Conservation (phyloP, 371 early-diverging fungal genomes). For the Mucor ambiguus region DNA sequence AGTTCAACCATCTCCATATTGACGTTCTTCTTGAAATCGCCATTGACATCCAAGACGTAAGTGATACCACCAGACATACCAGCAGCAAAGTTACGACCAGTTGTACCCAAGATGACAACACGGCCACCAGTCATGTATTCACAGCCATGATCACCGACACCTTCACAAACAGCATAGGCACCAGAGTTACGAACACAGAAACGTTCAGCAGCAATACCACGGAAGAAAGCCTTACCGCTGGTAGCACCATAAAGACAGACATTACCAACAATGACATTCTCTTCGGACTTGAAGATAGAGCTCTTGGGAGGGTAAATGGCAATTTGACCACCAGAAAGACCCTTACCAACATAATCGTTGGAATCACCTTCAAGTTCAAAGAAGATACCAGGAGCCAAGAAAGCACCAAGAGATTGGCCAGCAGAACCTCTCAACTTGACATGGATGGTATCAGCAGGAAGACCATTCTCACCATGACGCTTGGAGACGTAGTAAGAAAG, state of each 20-base stretch:
- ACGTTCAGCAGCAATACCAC: conserved; percentile 96
- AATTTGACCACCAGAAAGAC: conserved; percentile 90
- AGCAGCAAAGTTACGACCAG: conserved; percentile 94
- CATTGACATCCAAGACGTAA: conserved; percentile 73
- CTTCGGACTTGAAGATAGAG: conserved; percentile 75
- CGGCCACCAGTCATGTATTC: conserved; percentile 98
- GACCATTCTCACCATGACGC: conserved; percentile 79
- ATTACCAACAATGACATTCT: conserved; percentile 95
- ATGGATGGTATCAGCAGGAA: conserved; percentile 86
- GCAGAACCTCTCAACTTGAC: conserved; percentile 91
- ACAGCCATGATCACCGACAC: conserved; percentile 97
- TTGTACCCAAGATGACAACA: conserved; percentile 80
- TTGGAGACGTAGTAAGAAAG: conserved; percentile 88
- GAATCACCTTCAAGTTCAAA: conserved; percentile 96
- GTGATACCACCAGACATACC: conserved; percentile 96
- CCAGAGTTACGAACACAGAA: conserved; percentile 98
- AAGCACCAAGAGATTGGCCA: conserved; percentile 96
- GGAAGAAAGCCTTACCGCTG: conserved; percentile 87
- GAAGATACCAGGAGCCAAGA: conserved; percentile 89
- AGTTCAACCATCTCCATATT: conserved; percentile 93
- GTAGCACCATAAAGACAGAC: conserved; percentile 98
- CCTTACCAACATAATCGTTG: conserved; percentile 98
- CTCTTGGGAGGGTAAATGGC: conserved; percentile 88
- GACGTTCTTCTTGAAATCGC: conserved; percentile 65
- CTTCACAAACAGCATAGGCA: conserved; percentile 94